Percentiles rank a stretch among this genome's conserved stretches.
These are phyloP conservation scores for Corymbia citriodora DNA, from an alignment of 441 rosid genomes.

Conservation along the genomic window DNA sequence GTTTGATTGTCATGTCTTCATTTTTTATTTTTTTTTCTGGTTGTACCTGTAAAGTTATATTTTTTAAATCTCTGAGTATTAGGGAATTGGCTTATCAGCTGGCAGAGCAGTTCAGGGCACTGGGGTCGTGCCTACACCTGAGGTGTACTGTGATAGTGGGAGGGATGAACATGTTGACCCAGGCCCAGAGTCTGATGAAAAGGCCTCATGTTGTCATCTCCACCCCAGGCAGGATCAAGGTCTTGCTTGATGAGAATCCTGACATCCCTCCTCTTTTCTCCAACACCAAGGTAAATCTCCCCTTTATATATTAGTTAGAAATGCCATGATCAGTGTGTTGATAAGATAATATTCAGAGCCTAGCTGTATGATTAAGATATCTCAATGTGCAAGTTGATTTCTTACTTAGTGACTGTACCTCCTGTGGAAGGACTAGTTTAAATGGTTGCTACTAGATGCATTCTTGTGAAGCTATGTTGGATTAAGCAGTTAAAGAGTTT, in stretches of 20 bases:
- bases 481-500: neutral
- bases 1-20: neutral
- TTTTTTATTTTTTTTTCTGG: neutral
- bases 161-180: constrained; percentile 83
- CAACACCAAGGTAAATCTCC: constrained; percentile 54
- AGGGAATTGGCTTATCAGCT: constrained; percentile 87
- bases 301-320: neutral
- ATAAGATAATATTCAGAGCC: neutral
- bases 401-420: neutral
- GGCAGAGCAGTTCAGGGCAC: constrained; percentile 87
- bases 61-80: neutral
- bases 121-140: constrained; percentile 79
- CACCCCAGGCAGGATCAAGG: constrained; percentile 87
- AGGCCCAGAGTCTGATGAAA: constrained; percentile 49
- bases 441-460: neutral
- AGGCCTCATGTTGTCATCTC: constrained; percentile 91
- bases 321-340: neutral
- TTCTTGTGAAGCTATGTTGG: neutral
- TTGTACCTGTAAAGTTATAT: no score
- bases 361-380: neutral
- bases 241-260: constrained; percentile 66
- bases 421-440: neutral
- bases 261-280: constrained; percentile 74
- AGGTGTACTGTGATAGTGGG: constrained; percentile 84
- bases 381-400: neutral